These are phyloP conservation scores for Thraustochytrium sp. DNA, from an alignment of 352 stramenopile species.

Conservation along the genomic window DNA sequence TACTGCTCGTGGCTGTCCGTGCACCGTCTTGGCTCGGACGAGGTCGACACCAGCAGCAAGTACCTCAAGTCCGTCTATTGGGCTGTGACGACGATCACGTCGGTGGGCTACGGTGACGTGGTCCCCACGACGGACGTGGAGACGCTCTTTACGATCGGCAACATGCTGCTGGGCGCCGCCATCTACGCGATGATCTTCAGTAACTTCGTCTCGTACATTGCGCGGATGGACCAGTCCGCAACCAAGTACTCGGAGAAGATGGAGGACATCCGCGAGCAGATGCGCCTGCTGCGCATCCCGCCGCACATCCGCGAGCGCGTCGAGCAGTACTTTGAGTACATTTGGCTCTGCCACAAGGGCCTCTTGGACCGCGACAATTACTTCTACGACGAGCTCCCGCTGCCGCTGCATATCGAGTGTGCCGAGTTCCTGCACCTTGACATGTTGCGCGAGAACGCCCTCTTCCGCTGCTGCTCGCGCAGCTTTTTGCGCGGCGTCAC, in stretches of 20 bases:
- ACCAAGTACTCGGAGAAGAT: constrained; percentile 27
- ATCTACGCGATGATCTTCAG: constrained; percentile 73
- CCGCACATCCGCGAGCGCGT: not conserved
- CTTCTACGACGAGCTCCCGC: constrained; percentile 39
- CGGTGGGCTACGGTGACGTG: constrained; percentile 72
- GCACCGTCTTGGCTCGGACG: constrained; percentile 14
- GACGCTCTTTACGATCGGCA: constrained; percentile 62
- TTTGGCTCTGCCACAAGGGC: constrained; percentile 21
- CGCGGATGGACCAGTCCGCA: constrained; percentile 51
- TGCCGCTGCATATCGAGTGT: constrained; percentile 36
- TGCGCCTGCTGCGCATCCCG: constrained; percentile 22
- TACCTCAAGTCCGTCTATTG: constrained; percentile 77
- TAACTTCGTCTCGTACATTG: constrained; percentile 69
- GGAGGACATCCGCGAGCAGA: constrained; percentile 36
- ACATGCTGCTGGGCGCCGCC: constrained; percentile 64
- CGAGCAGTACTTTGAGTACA: constrained; percentile 42
- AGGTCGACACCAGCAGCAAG: constrained; percentile 43
- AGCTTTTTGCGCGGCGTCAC: constrained; percentile 15
- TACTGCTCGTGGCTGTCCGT: constrained; percentile 40
- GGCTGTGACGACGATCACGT: constrained; percentile 66
- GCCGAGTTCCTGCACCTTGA: constrained; percentile 23
- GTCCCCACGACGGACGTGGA: constrained; percentile 66
- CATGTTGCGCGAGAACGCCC: not conserved
- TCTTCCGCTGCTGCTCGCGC: not conserved
- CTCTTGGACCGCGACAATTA: not conserved